These are phyloP conservation scores for Phytophthora citrophthora DNA, from an alignment of 352 stramenopile genomes.

Conservation along the genomic window DNA sequence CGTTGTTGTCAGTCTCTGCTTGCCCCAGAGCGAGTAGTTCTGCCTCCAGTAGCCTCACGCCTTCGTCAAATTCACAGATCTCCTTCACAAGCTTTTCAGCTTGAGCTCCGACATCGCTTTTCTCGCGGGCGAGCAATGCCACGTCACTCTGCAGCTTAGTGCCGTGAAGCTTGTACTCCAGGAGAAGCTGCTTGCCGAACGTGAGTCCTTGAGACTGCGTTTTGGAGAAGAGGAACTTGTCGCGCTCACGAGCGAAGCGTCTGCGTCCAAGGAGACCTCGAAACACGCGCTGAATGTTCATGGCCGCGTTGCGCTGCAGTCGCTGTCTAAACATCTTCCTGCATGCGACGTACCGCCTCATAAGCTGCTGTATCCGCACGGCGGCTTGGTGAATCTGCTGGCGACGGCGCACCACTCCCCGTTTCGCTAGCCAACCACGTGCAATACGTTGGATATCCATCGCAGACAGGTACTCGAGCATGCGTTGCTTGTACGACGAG, in stretches of 20 bases:
- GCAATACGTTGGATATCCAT: constrained; percentile 89
- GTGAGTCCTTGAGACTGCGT: constrained; percentile 94
- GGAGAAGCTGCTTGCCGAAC: constrained; percentile 95
- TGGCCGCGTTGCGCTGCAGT: constrained; percentile 60
- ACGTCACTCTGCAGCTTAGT: constrained; percentile 95
- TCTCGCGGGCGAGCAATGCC: constrained; percentile 89
- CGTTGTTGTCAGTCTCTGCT: constrained; percentile 89
- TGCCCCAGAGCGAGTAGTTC: constrained; percentile 94
- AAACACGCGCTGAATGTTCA: constrained; percentile 89
- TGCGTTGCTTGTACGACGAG: constrained; percentile 77
- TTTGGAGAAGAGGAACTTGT: constrained; percentile 95
- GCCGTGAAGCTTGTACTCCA: constrained; percentile 96
- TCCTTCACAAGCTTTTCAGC: constrained; percentile 92
- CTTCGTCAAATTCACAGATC: constrained; percentile 95
- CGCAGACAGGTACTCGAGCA: constrained; percentile 79
- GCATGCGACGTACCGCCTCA: constrained; percentile 69
- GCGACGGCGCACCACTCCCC: constrained; percentile 60
- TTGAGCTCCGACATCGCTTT: constrained; percentile 86
- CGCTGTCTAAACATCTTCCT: constrained; percentile 57
- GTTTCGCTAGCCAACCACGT: constrained; percentile 77
- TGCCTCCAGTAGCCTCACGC: constrained; percentile 88
- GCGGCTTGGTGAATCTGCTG: constrained; percentile 60
- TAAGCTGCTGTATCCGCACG: constrained; percentile 80
- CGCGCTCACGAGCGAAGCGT: constrained; percentile 83
- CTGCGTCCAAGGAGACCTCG: constrained; percentile 87